Evolutionary conservation across 2,329 filamentous ascomycete species (phyloP).

Genomic region (Diaporthe australafricana): DNA sequence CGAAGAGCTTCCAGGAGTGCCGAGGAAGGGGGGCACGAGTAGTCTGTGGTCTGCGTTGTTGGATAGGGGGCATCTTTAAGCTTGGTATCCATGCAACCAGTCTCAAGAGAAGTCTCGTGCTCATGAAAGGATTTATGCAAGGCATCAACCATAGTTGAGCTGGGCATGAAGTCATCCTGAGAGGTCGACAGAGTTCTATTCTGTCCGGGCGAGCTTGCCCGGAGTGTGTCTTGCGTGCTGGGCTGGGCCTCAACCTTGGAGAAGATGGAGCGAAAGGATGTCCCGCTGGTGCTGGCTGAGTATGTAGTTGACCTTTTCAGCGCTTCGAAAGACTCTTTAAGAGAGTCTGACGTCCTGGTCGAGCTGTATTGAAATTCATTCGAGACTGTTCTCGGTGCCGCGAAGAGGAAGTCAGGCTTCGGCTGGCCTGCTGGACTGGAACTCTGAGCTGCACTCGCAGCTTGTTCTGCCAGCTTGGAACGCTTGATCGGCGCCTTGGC

Average conservation of each 20-base stretch:
- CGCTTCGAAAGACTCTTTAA: constrained; percentile 39
- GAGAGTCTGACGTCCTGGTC: constrained; percentile 31
- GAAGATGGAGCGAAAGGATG: constrained; percentile 49
- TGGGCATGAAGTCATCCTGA: background rate
- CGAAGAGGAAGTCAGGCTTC: background rate
- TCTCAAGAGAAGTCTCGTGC: background rate
- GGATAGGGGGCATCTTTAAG: background rate
- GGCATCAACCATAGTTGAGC: background rate
- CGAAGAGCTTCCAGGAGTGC: background rate
- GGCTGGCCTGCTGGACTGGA: background rate
- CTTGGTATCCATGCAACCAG: background rate
- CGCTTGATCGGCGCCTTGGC: constrained; percentile 5
- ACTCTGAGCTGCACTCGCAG: background rate
- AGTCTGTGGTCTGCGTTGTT: background rate
- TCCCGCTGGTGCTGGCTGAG: constrained; percentile 48
- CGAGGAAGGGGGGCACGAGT: background rate
- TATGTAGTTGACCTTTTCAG: background rate
- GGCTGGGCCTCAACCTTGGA: constrained; percentile 42
- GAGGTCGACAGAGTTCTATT: background rate
- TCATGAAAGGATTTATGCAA: constrained; percentile 7
- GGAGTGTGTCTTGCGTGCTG: constrained; percentile 48
- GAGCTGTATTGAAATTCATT: background rate
- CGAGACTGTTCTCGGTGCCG: background rate
- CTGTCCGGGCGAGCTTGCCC: constrained; percentile 42
- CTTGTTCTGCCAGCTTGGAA: background rate